Evolutionary conservation across 2,329 filamentous ascomycete species (phyloP), one percentile per base, ranked within the genome.

Genomic region (Thielaviopsis ethacetica): DNA sequence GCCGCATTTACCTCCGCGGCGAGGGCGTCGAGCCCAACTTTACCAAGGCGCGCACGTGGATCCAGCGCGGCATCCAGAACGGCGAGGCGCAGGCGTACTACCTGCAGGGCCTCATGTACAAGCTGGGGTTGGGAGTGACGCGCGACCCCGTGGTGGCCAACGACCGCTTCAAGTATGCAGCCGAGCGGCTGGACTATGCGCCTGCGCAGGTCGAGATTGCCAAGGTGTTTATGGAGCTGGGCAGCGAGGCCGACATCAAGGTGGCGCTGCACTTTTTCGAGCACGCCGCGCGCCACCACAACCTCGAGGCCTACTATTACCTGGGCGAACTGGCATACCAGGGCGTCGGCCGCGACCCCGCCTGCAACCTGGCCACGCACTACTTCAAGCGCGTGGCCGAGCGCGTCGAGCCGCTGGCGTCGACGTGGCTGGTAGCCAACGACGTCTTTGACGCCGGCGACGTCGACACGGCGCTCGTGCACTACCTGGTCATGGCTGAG

Each of bases 281-380:
- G 66, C 77, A 91, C 54, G 91, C 91, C 5, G 85, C 85, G 49
- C 77, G 88, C 24, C 89, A 89, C 67, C 85, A 85, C 15, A 86
- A 90, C 67, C 86, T 95, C 62, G 90, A 95, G 70, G 87, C 90
- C 0, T 88, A 88, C 68, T 96, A 95, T 71, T 95, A 95, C 68
- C 80, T 96, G 3, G 91, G 88, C 1, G 91, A 96, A 71, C 82
- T 95, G 74, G 85, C 84, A 24, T 81, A 91, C 64, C 81, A 88
- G 62, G 90, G 88, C 0, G 79, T 94, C 30, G 89, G 88, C 5
- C 79, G 87, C 41, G 88, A 95, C 63, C 83, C 84, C 64, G 84
- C 85, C 13, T 96, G 91, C 66, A 78, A 77, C 7, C 77, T 88
- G 60, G 89, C 91, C 1, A 78, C 88, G 50, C 80, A 80, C 13